phyloP scores from a whole-genome alignment of 2,329 filamentous ascomycete genomes.

The Trichocomaceae sp. region DNA sequence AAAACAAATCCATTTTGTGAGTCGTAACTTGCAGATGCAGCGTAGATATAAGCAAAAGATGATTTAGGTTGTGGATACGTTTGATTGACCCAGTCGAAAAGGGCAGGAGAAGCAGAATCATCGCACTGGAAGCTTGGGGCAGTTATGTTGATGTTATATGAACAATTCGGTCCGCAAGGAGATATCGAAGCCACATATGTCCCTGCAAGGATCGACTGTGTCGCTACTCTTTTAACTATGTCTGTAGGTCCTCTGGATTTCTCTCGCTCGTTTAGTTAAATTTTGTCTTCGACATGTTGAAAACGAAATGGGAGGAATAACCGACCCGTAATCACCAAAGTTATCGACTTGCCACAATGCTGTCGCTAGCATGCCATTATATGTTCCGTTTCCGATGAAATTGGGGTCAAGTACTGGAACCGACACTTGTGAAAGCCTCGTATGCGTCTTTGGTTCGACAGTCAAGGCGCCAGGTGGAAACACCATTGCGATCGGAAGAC shows the following conservation, averaged over 20 bases:
- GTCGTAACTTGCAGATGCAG: neutral
- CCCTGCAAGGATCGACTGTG: constrained; percentile 4
- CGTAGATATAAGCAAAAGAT: neutral
- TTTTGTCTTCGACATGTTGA: neutral
- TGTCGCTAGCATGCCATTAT: neutral
- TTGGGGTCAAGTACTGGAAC: neutral
- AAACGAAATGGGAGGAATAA: neutral
- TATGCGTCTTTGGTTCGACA: neutral
- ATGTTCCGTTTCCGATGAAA: neutral
- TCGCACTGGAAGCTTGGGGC: constrained; percentile 5
- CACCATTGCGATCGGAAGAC: constrained; percentile 8
- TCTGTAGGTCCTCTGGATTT: neutral
- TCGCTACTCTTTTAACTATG: neutral
- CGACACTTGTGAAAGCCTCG: neutral
- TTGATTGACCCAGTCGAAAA: constrained; percentile 2
- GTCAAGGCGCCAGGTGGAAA: constrained; percentile 8
- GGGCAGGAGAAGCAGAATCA: constrained; percentile 2
- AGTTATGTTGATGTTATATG: constrained; percentile 1
- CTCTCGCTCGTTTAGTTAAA: neutral
- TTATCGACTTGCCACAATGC: constrained; percentile 7
- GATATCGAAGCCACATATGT: neutral
- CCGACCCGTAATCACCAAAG: constrained; percentile 6
- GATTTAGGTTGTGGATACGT: constrained; percentile 1
- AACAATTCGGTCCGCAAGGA: constrained; percentile 1
- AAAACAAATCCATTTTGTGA: neutral